phyloP scores from a whole-genome alignment of 2,329 filamentous ascomycete genomes.

The Beauveria bassiana region DNA sequence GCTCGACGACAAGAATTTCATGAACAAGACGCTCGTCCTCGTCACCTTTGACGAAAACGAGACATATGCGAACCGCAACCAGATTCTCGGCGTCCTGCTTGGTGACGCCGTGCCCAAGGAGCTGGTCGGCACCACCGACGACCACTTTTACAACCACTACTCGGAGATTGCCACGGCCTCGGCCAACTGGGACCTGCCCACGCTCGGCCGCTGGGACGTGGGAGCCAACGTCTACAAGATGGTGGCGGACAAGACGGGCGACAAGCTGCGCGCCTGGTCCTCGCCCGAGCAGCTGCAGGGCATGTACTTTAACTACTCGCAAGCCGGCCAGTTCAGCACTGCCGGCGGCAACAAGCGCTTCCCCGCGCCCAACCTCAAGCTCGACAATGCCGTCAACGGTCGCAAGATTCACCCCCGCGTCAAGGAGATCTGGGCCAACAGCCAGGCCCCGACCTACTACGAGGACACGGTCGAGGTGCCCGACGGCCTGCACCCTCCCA shows the following conservation, averaged over 20 bases:
- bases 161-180: conserved; percentile 57
- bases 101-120: conserved; percentile 62
- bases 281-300: conserved; percentile 26
- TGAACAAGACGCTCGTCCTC: conserved; percentile 66
- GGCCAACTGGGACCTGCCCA: conserved; percentile 63
- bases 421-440: conserved; percentile 30
- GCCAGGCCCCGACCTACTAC: conserved; percentile 34
- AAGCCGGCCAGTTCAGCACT: conserved; percentile 40
- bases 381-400: conserved; percentile 21
- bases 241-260: conserved; percentile 54
- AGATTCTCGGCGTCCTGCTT: conserved; percentile 61
- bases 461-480: conserved; percentile 29
- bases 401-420: conserved; percentile 31
- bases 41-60: conserved; percentile 76
- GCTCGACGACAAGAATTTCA: conserved; percentile 61
- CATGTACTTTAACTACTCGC: conserved; percentile 46
- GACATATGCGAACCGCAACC: conserved; percentile 59
- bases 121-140: conserved; percentile 61
- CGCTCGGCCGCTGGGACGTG: conserved; percentile 64
- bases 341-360: conserved; percentile 27
- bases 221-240: conserved; percentile 61
- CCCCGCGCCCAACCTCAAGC: conserved; percentile 32
- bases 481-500: conserved; percentile 36
- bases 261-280: conserved; percentile 35
- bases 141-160: conserved; percentile 67